Percentiles rank a stretch among this genome's conserved stretches.
Conservation (phyloP, 75 land plant species). For the Ceratopteris richardii region DNA sequence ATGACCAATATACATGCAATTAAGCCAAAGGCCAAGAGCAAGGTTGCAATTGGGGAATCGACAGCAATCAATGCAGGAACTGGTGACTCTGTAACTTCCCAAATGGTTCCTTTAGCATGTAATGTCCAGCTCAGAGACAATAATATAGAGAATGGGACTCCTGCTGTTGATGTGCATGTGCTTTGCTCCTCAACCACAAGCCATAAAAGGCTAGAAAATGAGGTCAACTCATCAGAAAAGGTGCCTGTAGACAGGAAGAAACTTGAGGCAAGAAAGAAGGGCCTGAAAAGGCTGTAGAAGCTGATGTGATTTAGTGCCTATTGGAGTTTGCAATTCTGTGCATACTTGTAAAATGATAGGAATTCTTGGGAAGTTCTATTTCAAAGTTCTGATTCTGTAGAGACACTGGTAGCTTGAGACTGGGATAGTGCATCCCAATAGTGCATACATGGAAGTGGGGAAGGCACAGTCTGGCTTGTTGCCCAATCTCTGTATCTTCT, state of each 20-base stretch:
- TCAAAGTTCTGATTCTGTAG: too few relatives aligned
- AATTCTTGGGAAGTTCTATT: too few relatives aligned
- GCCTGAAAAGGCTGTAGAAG: constrained; percentile 64
- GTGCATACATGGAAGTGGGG: too few relatives aligned
- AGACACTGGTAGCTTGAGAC: too few relatives aligned
- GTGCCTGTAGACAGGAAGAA: constrained; percentile 68
- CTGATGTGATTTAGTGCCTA: too few relatives aligned
- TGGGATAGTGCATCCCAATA: too few relatives aligned
- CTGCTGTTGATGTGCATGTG: constrained; percentile 19
- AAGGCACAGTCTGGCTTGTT: too few relatives aligned
- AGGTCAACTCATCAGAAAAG: constrained; percentile 31
- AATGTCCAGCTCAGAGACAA: constrained; percentile 26
- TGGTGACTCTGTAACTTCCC: constrained; percentile 10
- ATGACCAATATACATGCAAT: constrained; percentile 86
- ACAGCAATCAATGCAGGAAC: constrained; percentile 63
- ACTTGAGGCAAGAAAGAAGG: constrained; percentile 87
- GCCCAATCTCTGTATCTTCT: too few relatives aligned
- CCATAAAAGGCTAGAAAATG: constrained; percentile 35
- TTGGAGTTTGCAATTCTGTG: too few relatives aligned
- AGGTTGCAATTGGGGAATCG: constrained; percentile 68
- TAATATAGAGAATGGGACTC: constrained; percentile 28
- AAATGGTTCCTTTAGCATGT: constrained; percentile 25
- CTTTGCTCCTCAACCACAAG: constrained; percentile 27
- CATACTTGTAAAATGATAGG: too few relatives aligned
- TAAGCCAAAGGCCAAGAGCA: constrained; percentile 68